Percentiles rank a stretch among this genome's conserved stretches.
These are phyloP conservation scores for Alternaria incomplexa DNA, from an alignment of 2,329 filamentous ascomycete genomes.

Conservation along the genomic window DNA sequence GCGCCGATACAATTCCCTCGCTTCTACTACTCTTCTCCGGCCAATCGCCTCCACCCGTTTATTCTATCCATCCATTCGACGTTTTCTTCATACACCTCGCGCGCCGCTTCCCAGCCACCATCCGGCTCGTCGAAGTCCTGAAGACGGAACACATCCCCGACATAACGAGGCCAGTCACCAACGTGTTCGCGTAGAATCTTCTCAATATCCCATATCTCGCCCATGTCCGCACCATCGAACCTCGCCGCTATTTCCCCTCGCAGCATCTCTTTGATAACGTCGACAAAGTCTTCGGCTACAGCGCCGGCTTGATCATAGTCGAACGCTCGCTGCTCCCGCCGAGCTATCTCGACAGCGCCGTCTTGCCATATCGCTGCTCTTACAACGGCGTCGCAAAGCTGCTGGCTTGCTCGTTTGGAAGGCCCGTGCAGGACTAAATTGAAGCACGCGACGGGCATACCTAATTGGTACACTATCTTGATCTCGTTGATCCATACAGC, in stretches of 20 bases:
- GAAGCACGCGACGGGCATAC: not conserved
- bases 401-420: not conserved
- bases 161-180: not conserved
- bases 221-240: not conserved
- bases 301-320: too few relatives aligned
- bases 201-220: not conserved
- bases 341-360: not conserved
- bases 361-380: slow-evolving; percentile 1
- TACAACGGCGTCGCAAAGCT: not conserved
- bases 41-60: not conserved
- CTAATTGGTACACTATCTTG: not conserved
- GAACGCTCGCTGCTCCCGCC: not conserved
- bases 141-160: not conserved
- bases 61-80: not conserved
- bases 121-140: not conserved
- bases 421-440: not conserved
- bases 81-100: not conserved
- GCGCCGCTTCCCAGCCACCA: not conserved
- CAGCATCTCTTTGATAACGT: not conserved
- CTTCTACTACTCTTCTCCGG: too few relatives aligned
- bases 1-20: rapidly evolving
- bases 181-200: not conserved
- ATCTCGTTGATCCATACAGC: not conserved
- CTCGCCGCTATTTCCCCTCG: not conserved
- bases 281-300: not conserved